Conservation (phyloP, 1,284 basidiomycete genomes). For the Paramarasmius palmivorus region DNA sequence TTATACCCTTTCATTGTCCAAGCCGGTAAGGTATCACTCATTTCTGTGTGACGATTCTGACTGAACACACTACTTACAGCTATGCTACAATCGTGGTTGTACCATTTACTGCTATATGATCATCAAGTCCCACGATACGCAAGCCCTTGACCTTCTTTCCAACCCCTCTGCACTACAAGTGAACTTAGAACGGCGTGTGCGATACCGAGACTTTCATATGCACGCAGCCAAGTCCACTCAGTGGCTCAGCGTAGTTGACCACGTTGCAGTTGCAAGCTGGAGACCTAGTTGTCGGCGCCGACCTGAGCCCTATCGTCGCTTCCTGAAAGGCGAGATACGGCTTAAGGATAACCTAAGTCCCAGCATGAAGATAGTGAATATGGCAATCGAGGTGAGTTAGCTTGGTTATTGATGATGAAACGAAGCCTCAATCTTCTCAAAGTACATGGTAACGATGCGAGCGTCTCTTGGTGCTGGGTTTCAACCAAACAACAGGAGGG, state of each 20-base stretch:
- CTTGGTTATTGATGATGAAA: background rate
- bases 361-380: conserved; percentile 7
- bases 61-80: conserved; percentile 19
- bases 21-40: conserved; percentile 14
- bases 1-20: conserved; percentile 22
- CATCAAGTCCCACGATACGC: background rate
- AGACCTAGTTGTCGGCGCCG: background rate
- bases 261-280: background rate
- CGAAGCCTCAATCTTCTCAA: background rate
- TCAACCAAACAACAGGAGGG: conserved; percentile 1
- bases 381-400: conserved; percentile 9
- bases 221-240: background rate
- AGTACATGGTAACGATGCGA: conserved; percentile 11
- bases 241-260: background rate
- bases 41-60: background rate
- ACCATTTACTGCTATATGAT: background rate
- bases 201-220: background rate
- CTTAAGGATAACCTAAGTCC: conserved; percentile 3
- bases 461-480: conserved; percentile 9
- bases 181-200: background rate
- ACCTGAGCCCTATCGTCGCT: background rate
- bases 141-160: background rate
- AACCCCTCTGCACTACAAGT: background rate
- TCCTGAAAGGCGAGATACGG: conserved; percentile 3
- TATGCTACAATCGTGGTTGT: conserved; percentile 23